A percentile compares a stretch with the other conserved stretches of the same genome.
These are phyloP conservation scores for Xylaria venustula DNA, from an alignment of 495 filamentous ascomycete genomes.

Conservation along the genomic window DNA sequence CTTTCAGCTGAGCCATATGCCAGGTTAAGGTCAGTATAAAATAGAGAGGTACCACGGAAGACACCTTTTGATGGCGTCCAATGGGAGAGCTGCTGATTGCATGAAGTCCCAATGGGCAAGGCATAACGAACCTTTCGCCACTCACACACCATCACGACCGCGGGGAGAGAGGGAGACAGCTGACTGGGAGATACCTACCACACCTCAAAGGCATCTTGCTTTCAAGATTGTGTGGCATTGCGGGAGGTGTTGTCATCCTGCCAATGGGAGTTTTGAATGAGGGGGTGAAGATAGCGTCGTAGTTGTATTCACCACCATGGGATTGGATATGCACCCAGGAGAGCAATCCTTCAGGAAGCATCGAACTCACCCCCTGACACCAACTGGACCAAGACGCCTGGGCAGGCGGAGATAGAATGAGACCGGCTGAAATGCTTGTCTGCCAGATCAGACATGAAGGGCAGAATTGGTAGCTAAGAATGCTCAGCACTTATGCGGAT, in stretches of 20 bases:
- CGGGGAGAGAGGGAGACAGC: not conserved
- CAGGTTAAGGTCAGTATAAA: not conserved
- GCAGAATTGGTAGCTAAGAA: not conserved
- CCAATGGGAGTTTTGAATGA: not conserved
- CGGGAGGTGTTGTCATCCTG: not conserved
- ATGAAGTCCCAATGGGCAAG: not conserved
- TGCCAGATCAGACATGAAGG: not conserved
- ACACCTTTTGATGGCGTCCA: not conserved
- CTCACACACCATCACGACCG: not conserved
- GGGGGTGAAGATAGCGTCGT: not conserved
- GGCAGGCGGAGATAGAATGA: not conserved
- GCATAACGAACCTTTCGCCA: slow-evolving; percentile 1
- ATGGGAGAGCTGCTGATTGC: not conserved
- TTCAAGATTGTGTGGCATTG: not conserved
- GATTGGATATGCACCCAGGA: not conserved
- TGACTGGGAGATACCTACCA: not conserved
- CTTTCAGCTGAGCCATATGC: slow-evolving; percentile 3
- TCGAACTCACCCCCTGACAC: not conserved
- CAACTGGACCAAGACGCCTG: not conserved
- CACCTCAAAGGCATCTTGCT: not conserved
- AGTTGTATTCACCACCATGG: not conserved
- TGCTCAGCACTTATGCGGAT: too few relatives aligned
- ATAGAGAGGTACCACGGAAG: not conserved
- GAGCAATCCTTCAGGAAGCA: not conserved
- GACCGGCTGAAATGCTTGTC: not conserved